These are phyloP conservation scores for Pseudonitzschia pungens DNA, from an alignment of 108 stramenopile species.

Conservation along the genomic window DNA sequence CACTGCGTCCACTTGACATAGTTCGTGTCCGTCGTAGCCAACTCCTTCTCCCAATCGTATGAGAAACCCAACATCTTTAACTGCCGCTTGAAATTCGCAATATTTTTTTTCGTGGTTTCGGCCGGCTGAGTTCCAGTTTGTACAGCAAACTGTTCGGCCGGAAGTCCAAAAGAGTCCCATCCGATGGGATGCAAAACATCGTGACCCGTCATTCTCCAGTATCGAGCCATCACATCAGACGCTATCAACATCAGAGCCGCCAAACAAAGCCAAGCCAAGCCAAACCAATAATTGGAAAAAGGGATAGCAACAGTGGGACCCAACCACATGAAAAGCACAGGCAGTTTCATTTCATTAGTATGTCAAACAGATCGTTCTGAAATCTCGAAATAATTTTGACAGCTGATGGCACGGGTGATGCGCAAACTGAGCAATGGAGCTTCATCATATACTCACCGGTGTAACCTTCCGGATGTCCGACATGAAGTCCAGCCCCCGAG, in stretches of 20 bases:
- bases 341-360: neutral
- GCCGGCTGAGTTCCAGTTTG: conserved; percentile 96
- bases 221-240: conserved; percentile 97
- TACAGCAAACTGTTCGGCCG: conserved; percentile 99
- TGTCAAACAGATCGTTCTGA: neutral
- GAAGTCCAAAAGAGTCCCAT: conserved; percentile 99
- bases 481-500: conserved; percentile 95
- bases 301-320: neutral
- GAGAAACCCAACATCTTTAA: conserved; percentile 94
- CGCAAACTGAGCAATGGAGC: neutral
- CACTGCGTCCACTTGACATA: conserved; percentile 99
- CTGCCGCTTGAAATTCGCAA: conserved; percentile 94
- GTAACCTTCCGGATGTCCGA: conserved; percentile 97
- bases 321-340: neutral
- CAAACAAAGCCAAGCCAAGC: neutral
- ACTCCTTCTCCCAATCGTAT: conserved; percentile 97
- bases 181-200: conserved; percentile 99
- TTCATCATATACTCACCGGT: conserved; percentile 56
- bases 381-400: too few species aligned
- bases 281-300: too few species aligned
- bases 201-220: conserved; percentile 94
- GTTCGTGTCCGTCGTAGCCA: conserved; percentile 92
- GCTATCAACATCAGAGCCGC: conserved; percentile 49
- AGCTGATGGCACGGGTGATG: neutral
- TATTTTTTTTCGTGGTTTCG: conserved; percentile 90